Evolutionary conservation across 2,329 filamentous ascomycete genomes (phyloP).

Genomic region (Biscogniauxia sp.): DNA sequence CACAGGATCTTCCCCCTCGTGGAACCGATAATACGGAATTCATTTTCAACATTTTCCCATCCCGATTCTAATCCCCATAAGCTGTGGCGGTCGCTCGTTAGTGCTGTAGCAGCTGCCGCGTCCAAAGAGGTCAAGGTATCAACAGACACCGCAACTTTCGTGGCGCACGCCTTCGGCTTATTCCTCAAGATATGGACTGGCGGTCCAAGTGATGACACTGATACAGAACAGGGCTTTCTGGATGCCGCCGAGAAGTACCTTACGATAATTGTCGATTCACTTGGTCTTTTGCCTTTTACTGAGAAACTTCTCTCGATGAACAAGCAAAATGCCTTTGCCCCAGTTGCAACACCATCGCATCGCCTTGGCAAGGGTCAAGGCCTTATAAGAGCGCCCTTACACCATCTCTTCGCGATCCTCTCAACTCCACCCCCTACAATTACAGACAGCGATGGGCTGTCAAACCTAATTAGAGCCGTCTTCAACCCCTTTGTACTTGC

Average conservation of each 20-base stretch:
- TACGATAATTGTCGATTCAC: slow-evolving; percentile 45
- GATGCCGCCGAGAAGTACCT: slow-evolving; percentile 52
- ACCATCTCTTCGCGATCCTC: slow-evolving; percentile 64
- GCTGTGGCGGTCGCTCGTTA: slow-evolving; percentile 62
- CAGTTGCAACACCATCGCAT: slow-evolving; percentile 65
- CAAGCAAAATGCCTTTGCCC: slow-evolving; percentile 56
- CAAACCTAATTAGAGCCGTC: slow-evolving; percentile 46
- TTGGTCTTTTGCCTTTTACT: slow-evolving; percentile 61
- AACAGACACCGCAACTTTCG: slow-evolving; percentile 75
- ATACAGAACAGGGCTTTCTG: slow-evolving; percentile 50
- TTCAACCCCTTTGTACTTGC: slow-evolving; percentile 58
- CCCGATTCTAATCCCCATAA: slow-evolving; percentile 51
- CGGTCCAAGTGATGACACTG: slow-evolving; percentile 53
- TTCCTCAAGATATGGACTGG: slow-evolving; percentile 67
- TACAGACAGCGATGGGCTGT: slow-evolving; percentile 45
- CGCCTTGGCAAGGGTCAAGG: slow-evolving; percentile 51
- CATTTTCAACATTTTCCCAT: slow-evolving; percentile 61
- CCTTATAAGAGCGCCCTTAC: slow-evolving; percentile 57
- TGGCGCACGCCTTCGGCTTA: slow-evolving; percentile 68
- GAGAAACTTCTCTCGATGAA: slow-evolving; percentile 56
- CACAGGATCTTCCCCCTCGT: slow-evolving; percentile 62
- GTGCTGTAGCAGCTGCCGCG: slow-evolving; percentile 64
- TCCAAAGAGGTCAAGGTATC: slow-evolving; percentile 89
- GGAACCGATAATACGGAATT: slow-evolving; percentile 57
- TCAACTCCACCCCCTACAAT: slow-evolving; percentile 48